Evolutionary conservation across 495 filamentous ascomycete species (phyloP).

Genomic region (Talaromyces liani): DNA sequence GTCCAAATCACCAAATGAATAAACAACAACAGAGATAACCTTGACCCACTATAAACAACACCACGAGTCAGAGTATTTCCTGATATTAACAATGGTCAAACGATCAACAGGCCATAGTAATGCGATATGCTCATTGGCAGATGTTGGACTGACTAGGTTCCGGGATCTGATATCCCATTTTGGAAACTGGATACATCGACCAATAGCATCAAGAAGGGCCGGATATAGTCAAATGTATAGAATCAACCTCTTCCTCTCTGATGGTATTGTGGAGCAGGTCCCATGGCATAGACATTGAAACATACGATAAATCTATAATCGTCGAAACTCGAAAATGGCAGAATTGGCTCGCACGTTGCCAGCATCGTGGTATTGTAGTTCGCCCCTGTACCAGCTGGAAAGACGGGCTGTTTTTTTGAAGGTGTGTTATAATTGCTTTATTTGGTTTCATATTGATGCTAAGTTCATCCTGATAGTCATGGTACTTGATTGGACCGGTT

Average conservation of each 20-base stretch:
- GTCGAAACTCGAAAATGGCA: constrained; percentile 21
- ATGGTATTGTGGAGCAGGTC: background rate
- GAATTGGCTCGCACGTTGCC: constrained; percentile 34
- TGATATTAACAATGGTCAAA: background rate
- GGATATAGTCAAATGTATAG: constrained; percentile 2
- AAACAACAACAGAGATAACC: background rate
- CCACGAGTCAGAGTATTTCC: background rate
- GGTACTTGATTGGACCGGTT: constrained; percentile 57
- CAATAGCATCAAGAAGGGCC: constrained; percentile 6
- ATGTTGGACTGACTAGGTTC: background rate
- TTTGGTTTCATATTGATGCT: background rate
- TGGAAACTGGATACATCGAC: constrained; percentile 28
- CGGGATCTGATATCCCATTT: constrained; percentile 33
- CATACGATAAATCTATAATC: background rate
- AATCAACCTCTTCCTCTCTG: background rate
- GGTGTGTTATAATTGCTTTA: constrained; percentile 12
- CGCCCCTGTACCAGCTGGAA: constrained; percentile 42
- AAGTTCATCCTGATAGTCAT: constrained; percentile 30
- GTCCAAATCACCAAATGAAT: background rate
- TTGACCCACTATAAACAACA: background rate
- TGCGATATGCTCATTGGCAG: background rate
- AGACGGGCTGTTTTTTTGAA: constrained; percentile 48
- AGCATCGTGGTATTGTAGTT: constrained; percentile 38
- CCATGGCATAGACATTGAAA: background rate
- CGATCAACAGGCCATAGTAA: background rate